Evolutionary conservation across 2,329 filamentous ascomycete species (phyloP), one percentile per base, ranked within the genome.

Genomic region (Aspergillus persii): DNA sequence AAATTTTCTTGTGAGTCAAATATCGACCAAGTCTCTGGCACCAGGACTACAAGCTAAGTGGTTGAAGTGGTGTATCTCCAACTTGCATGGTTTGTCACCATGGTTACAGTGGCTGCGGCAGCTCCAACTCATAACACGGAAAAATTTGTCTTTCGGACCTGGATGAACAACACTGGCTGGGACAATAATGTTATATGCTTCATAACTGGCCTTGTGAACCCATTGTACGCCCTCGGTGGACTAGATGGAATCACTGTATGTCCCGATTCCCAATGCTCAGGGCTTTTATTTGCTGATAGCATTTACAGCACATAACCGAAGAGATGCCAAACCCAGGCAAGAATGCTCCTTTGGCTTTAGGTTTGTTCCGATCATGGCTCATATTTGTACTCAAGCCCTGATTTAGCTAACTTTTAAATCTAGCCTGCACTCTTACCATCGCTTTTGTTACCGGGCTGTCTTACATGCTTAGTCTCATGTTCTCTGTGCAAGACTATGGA

Each of bases 121-220:
- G 80, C 81, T 0, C 78, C 78, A 0, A 74, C 71, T 1, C 77
- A 83, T 57, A 79, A 79, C 18, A 67, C 72, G 52, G 69, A 74
- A 52, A 72, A 77, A n/a, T 83, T 83, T 57, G 82, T 84, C 23
- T 84, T 84, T 65, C 71, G 68, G 41, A 82, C 79, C 2, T 84
- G 80, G 75, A 78, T 81, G 56, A 83, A 83, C 64, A 79, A 81
- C 51, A 83, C 82, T 0, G 81, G 82, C 11, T 84, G 81, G 81
- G 70, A 78, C 36, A 80, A 77, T 57, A 77, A 81, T 56, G 77
- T 73, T 1, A 78, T 83, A 36, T 79, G 76, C 58, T 83, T 83
- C 65, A 81, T 83, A 56, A 80, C 79, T 0, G 81, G 81, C 0
- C 67, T 83, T 3, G 77, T 83, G 1, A 82, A 82, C 59, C 76